phyloP scores from a whole-genome alignment of 805 yeast genomes.

The Kuraishia molischiana region DNA sequence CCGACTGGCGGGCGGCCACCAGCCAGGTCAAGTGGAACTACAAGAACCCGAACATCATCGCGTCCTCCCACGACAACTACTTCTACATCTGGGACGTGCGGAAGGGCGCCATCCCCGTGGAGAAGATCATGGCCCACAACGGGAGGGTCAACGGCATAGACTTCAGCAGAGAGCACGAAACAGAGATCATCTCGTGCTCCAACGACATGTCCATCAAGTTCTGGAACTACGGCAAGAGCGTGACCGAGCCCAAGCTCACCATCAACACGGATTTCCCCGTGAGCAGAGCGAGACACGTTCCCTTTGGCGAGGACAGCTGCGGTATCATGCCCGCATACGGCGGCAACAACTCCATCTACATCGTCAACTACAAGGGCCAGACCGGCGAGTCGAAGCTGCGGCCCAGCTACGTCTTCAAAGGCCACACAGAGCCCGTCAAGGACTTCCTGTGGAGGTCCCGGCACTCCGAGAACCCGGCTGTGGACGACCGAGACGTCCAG shows the following conservation, averaged over 20 bases:
- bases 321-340: conserved; percentile 89
- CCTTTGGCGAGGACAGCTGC: conserved; percentile 77
- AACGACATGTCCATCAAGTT: conserved; percentile 77
- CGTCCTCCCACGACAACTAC: conserved; percentile 77
- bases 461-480: conserved; percentile 27
- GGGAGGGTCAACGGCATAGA: conserved; percentile 87
- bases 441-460: conserved; percentile 85
- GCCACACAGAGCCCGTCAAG: conserved; percentile 76
- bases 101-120: conserved; percentile 68
- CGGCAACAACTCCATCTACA: conserved; percentile 56
- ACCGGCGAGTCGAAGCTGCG: conserved; percentile 28
- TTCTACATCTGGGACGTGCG: conserved; percentile 85
- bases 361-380: conserved; percentile 37
- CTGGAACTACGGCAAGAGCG: conserved; percentile 54
- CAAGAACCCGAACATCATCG: conserved; percentile 63
- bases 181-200: conserved; percentile 69
- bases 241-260: conserved; percentile 40
- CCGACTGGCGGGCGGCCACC: conserved; percentile 95
- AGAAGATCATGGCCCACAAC: conserved; percentile 62
- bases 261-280: conserved; percentile 76
- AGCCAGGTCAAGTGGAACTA: conserved; percentile 93
- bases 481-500: conserved; percentile 78
- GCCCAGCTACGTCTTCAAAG: conserved; percentile 56
- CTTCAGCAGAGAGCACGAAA: conserved; percentile 53
- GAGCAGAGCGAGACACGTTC: conserved; percentile 79